Base-by-base conservation (phyloP, 148 eudicot species). In the Hydrangea macrophylla region DNA sequence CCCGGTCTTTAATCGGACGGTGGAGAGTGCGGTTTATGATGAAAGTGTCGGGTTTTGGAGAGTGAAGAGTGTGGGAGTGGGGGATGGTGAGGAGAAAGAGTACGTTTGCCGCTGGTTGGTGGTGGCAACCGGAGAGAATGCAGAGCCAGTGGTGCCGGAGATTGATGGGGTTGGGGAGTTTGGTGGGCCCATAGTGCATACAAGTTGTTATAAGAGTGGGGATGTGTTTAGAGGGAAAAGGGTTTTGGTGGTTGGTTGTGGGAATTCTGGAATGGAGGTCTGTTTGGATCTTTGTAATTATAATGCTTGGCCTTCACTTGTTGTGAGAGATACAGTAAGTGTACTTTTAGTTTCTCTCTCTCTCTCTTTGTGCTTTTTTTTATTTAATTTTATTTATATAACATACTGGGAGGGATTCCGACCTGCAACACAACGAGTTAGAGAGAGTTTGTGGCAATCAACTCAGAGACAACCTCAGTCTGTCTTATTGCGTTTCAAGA, bases 241-340 rank as follows among this genome's bases (percentile, higher is more conserved):
- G 24, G 84, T 85, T 6, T 68, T 82, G 78, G 89, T 82, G 3
- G 84, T 85, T 45, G 86, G 86, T 0, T 85, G 84, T 77, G 86
- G 86, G 17, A 82, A 85, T 51, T 82, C 89, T 9, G 86, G 89
- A 7, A 85, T 82, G 86, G 86, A 85, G 42, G 77, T 85, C 5
- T 73, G 81, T 53, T 82, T 76, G 75, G 88, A 84, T 71, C 85
- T 84, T 9, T 82, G 80, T 54, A 76, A 69, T 70, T 63, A 76
- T 70, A 58, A 70, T 50, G 85, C 85, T 10, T 68, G 20, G 2
- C 78, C 88, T 70, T 76, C 80, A 0, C 73, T 84, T 64, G 85
- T 81, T 4, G 81, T 79, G 15, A 74, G 80, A 40, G 80, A 79
- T 70, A 63, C 74, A 5, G 88, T 84, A 74, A 78, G 74, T 27